Percentiles rank a stretch among this genome's conserved stretches.
phyloP scores from a whole-genome alignment of 1,284 basidiomycete genomes.

The Apiotrichum veenhuisii region DNA sequence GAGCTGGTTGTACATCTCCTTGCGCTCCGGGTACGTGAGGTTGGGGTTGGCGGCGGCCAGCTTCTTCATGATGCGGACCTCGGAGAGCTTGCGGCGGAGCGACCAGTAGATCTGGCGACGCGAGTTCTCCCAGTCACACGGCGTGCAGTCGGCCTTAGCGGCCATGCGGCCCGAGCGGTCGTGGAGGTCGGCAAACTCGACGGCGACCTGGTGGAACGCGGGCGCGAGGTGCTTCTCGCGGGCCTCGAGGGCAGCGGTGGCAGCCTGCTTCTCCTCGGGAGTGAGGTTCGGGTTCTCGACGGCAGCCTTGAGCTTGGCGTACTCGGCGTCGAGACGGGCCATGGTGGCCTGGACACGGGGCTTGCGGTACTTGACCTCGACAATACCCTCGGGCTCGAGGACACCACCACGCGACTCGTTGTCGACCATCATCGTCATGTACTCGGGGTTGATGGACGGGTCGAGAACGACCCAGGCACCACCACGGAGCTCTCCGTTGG shows the following conservation, averaged over 20 bases:
- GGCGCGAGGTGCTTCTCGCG: constrained; percentile 82
- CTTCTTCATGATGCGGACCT: constrained; percentile 51
- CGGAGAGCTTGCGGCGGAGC: constrained; percentile 60
- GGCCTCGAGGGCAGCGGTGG: constrained; percentile 64
- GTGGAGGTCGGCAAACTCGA: constrained; percentile 90
- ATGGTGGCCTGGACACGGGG: constrained; percentile 87
- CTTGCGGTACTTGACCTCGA: constrained; percentile 78
- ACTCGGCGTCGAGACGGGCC: constrained; percentile 86
- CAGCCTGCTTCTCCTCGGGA: constrained; percentile 67
- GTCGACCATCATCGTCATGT: constrained; percentile 99
- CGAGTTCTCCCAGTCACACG: constrained; percentile 79
- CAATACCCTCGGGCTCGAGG: constrained; percentile 93
- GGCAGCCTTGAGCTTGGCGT: constrained; percentile 73
- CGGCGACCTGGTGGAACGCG: constrained; percentile 87
- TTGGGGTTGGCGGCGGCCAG: constrained; percentile 47
- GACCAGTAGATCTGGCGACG: constrained; percentile 96
- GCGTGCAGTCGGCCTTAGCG: constrained; percentile 88
- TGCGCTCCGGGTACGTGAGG: constrained; percentile 44
- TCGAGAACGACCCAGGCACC: constrained; percentile 99
- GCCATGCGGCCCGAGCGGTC: constrained; percentile 96
- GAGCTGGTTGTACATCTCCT: constrained; percentile 38
- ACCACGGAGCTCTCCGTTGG: constrained; percentile 96
- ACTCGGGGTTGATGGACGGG: constrained; percentile 89
- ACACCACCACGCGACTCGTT: constrained; percentile 94
- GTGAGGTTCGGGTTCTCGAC: constrained; percentile 70